Evolutionary conservation across 1,139 yeast genomes (phyloP).

Genomic region (Geotrichum fermentans): DNA sequence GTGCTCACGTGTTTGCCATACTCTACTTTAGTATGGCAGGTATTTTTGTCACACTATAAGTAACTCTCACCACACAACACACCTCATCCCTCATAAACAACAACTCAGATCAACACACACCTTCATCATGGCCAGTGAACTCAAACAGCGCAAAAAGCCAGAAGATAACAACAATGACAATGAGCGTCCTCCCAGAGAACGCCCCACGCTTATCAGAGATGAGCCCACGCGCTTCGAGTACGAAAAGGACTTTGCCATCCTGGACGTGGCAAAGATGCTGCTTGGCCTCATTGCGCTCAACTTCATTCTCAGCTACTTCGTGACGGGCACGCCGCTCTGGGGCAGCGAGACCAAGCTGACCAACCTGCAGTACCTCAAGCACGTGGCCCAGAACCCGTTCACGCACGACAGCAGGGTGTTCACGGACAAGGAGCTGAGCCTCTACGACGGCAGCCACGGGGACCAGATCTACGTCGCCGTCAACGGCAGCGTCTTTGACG

Average conservation of each 20-base stretch:
- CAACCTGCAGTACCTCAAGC: constrained; percentile 44
- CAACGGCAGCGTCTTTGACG: constrained; percentile 68
- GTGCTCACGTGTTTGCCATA: too few relatives aligned
- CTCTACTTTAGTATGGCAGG: neutral
- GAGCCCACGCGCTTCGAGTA: constrained; percentile 17
- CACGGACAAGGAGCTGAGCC: constrained; percentile 47
- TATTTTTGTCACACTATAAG: too few relatives aligned
- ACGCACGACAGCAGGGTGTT: constrained; percentile 36
- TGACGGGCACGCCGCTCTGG: constrained; percentile 39
- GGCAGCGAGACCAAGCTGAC: constrained; percentile 49
- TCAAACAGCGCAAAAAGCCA: constrained; percentile 7
- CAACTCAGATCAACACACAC: too few relatives aligned
- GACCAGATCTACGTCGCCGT: constrained; percentile 63
- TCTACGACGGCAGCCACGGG: constrained; percentile 48
- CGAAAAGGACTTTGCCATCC: constrained; percentile 23
- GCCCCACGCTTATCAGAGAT: constrained; percentile 10
- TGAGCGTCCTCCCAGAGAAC: neutral
- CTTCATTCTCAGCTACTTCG: constrained; percentile 40
- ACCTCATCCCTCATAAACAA: neutral
- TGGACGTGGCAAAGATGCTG: constrained; percentile 46
- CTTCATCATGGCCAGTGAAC: neutral
- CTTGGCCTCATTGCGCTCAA: constrained; percentile 49
- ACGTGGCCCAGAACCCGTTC: constrained; percentile 27
- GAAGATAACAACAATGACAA: neutral
- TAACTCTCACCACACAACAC: neutral